Percentiles rank a stretch among this genome's conserved stretches.
phyloP scores from a whole-genome alignment of 176 grass and related monocot genomes.

The Zizania latifolia region DNA sequence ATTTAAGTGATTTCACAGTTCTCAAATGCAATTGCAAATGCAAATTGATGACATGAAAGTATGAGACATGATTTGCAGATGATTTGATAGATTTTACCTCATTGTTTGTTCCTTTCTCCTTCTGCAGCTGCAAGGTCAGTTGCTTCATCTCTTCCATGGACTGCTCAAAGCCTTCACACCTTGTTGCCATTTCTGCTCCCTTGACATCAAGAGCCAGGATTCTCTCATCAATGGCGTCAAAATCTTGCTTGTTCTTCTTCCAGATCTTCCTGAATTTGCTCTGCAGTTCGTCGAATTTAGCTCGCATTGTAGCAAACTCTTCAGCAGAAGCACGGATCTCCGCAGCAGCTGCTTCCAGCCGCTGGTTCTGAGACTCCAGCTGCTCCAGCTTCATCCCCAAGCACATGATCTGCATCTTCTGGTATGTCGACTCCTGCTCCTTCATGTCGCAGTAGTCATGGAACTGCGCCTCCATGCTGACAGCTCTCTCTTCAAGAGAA shows the following conservation, averaged over 20 bases:
- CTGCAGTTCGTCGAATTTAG: slow-evolving; percentile 27
- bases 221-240: slow-evolving; percentile 14
- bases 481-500: slow-evolving; percentile 34
- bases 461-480: slow-evolving; percentile 43
- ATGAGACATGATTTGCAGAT: not conserved
- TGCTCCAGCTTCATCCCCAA: slow-evolving; percentile 76
- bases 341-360: slow-evolving; percentile 31
- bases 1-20: not conserved
- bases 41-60: not conserved
- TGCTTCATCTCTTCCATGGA: slow-evolving; percentile 47
- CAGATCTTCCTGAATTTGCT: slow-evolving; percentile 43
- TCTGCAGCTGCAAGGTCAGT: slow-evolving; percentile 32
- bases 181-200: slow-evolving; percentile 36
- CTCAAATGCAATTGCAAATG: not conserved
- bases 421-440: slow-evolving; percentile 60
- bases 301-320: slow-evolving; percentile 31
- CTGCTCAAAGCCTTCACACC: slow-evolving; percentile 41
- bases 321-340: slow-evolving; percentile 21
- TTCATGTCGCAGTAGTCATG: slow-evolving; percentile 58
- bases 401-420: slow-evolving; percentile 94
- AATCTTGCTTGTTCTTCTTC: slow-evolving; percentile 33
- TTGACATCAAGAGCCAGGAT: slow-evolving; percentile 35
- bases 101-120: slow-evolving; percentile 36
- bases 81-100: slow-evolving; percentile 11
- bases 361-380: slow-evolving; percentile 59